Evolutionary conservation across 2,329 filamentous ascomycete species (phyloP), one percentile per base, ranked within the genome.

Genomic region (Ceratocystis harringtonii): DNA sequence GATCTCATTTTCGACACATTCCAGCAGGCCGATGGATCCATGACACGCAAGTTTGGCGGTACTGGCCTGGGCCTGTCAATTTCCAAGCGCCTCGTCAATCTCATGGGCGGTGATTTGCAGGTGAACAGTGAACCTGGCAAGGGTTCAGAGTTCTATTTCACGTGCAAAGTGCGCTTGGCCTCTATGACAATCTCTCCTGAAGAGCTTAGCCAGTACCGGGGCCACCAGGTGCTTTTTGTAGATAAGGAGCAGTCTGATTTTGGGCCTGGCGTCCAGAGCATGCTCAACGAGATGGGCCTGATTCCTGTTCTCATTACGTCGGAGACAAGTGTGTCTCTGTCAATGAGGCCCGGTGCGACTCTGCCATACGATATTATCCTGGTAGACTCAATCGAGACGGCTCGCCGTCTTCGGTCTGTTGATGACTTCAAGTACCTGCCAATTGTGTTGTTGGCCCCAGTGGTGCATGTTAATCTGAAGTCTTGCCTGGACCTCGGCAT

Each of bases 1-100:
- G 91, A 96, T 73, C 80, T 97, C 69, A 97, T 99, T 73, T 97
- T 99, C 76, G 94, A 97, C 76, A 97, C 92, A 0, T 97, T 97
- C 84, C 92, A 96, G 75, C 94, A 97, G 78, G 94, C 94, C 22
- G 94, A 97, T 74, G 92, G 92, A 45, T 96, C 92, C 43, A 97
- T 95, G 75, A 97, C 92, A 1, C 84, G 92, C 71, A 94, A 95
- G 74, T 97, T 97, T 74, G 92, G 92, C 71, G 92, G 92, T 71
- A 97, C 94, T 5, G 92, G 92, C 70, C 83, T 97, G 8, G 92
- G 92, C 70, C 78, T 97, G 30, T 96, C 92, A 17, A 97, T 97
- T 72, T 97, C 92, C 32, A 95, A 95, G 78, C 85, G 92, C 70
- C 82, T 97, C 36, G 92, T 97, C 65, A 96, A 92, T 70, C 82